Conservation (phyloP, 176 grass and related monocot species). For the Oryza brachyantha region DNA sequence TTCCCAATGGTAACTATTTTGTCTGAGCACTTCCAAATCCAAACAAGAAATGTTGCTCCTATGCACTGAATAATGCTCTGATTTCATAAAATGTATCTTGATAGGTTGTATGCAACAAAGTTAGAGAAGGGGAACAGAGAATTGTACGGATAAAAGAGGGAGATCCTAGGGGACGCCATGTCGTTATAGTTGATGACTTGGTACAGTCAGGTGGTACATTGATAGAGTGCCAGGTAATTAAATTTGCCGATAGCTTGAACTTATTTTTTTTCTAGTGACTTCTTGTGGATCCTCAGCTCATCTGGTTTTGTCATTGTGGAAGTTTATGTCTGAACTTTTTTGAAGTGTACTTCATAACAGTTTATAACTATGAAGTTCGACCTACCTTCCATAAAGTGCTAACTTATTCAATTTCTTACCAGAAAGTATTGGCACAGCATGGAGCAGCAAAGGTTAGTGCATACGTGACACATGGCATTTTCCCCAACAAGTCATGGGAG, state of each 20-base stretch:
- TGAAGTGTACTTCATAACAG: neutral
- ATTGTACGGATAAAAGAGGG: conserved; percentile 96
- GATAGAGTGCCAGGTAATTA: conserved; percentile 88
- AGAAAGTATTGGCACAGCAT: conserved; percentile 94
- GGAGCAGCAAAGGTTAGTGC: conserved; percentile 96
- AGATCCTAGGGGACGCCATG: conserved; percentile 71
- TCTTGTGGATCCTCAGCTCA: conserved; percentile 6
- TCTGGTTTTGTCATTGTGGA: neutral
- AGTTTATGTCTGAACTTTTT: too few species aligned
- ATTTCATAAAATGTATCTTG: conserved; percentile 21
- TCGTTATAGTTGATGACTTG: conserved; percentile 95
- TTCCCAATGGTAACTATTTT: conserved; percentile 80
- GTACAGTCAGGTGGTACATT: conserved; percentile 95
- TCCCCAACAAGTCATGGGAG: conserved; percentile 80
- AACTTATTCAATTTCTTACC: conserved; percentile 36
- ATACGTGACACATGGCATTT: conserved; percentile 91
- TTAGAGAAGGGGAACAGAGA: conserved; percentile 90
- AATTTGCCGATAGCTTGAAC: neutral
- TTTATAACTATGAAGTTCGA: conserved; percentile 27
- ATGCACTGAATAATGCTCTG: neutral
- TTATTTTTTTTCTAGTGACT: neutral
- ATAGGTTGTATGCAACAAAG: conserved; percentile 91
- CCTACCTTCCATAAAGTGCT: neutral
- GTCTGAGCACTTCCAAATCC: neutral
- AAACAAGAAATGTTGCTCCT: neutral